phyloP scores from a whole-genome alignment of 2,329 filamentous ascomycete species.

The Diaporthe vexans region DNA sequence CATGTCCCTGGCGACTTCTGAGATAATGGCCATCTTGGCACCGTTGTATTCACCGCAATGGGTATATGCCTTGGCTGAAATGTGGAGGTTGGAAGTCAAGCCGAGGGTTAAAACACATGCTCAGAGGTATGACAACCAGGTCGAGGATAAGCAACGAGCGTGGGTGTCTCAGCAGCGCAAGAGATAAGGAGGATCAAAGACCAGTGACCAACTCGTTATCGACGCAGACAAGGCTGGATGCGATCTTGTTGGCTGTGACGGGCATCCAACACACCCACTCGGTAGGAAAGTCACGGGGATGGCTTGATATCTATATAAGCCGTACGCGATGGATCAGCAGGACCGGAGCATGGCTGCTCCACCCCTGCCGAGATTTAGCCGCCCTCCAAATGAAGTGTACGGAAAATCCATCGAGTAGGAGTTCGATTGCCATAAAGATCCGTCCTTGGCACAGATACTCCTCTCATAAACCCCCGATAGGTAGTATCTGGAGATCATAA shows the following conservation, averaged over 20 bases:
- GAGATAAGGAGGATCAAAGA: conserved; percentile 5
- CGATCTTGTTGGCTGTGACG: neutral
- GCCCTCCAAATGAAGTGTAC: conserved; percentile 44
- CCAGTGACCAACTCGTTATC: neutral
- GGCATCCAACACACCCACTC: conserved; percentile 15
- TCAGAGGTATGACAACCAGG: neutral
- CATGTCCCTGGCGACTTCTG: conserved; percentile 47
- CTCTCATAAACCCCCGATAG: neutral
- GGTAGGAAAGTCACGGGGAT: conserved; percentile 38
- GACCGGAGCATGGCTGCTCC: conserved; percentile 36
- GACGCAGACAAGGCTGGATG: conserved; percentile 1
- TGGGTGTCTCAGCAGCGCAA: conserved; percentile 7
- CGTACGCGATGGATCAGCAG: conserved; percentile 42
- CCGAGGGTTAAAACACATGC: neutral
- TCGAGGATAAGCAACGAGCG: conserved; percentile 13
- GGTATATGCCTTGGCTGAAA: neutral
- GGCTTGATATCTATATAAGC: conserved; percentile 42
- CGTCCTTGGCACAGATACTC: conserved; percentile 29
- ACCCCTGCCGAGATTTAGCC: conserved; percentile 48
- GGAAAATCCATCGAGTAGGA: conserved; percentile 30
- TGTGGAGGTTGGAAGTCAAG: neutral
- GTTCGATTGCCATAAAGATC: neutral
- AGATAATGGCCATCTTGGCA: conserved; percentile 44
- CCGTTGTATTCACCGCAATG: neutral
- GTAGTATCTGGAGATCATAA: neutral